phyloP scores from a whole-genome alignment of 2,329 filamentous ascomycete genomes.

The Colletotrichum coccodes region DNA sequence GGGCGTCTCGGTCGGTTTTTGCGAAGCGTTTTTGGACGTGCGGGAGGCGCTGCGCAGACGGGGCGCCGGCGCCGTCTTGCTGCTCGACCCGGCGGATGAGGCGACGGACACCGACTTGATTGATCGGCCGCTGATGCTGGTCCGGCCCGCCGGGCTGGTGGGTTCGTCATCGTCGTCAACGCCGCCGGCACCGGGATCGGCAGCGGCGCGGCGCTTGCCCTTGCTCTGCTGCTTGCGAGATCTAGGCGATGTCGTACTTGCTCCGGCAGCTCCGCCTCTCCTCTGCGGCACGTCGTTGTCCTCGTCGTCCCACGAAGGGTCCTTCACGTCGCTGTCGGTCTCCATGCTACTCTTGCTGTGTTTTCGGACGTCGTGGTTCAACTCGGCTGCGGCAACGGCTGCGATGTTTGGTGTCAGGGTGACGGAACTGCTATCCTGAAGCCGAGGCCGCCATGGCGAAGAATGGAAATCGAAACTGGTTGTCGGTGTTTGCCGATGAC shows the following conservation, averaged over 20 bases:
- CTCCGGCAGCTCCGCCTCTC: not conserved
- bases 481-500: conserved; percentile 16
- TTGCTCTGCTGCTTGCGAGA: conserved; percentile 15
- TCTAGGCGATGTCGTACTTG: not conserved
- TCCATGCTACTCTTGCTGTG: conserved; percentile 30
- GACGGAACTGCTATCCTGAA: conserved; percentile 26
- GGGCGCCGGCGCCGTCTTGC: conserved; percentile 28
- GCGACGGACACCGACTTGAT: conserved; percentile 13
- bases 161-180: conserved; percentile 8
- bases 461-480: conserved; percentile 25
- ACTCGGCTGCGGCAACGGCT: conserved; percentile 24
- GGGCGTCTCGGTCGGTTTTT: conserved; percentile 38
- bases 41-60: conserved; percentile 42
- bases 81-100: conserved; percentile 19
- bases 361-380: conserved; percentile 25
- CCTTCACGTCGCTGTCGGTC: conserved; percentile 19
- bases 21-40: conserved; percentile 41
- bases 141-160: conserved; percentile 20
- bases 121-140: conserved; percentile 25
- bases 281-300: not conserved
- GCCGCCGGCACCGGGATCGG: not conserved
- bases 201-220: conserved; percentile 24
- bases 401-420: conserved; percentile 26
- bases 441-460: conserved; percentile 26
- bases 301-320: conserved; percentile 22